Evolutionary conservation across 495 filamentous ascomycete species (phyloP).

Genomic region (Halenospora varia): DNA sequence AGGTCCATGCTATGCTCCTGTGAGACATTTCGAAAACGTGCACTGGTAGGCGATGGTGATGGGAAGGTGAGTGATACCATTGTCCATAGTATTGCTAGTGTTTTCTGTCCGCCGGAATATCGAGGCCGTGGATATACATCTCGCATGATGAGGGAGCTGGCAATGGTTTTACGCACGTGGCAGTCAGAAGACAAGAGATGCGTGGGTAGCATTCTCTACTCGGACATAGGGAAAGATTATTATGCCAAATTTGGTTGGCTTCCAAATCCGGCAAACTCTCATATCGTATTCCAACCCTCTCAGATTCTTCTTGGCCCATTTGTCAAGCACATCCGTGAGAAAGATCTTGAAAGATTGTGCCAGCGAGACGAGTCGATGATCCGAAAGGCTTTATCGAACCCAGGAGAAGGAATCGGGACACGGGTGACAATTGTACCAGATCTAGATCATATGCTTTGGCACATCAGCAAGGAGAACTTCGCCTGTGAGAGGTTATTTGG

Average conservation of each 20-base stretch:
- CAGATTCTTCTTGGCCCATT: neutral
- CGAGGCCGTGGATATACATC: constrained; percentile 74
- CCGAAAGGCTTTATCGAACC: constrained; percentile 29
- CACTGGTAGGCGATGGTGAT: constrained; percentile 21
- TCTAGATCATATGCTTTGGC: constrained; percentile 73
- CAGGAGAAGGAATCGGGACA: constrained; percentile 27
- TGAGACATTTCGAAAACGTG: constrained; percentile 72
- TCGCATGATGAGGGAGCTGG: constrained; percentile 53
- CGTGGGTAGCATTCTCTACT: constrained; percentile 61
- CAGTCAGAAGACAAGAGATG: constrained; percentile 43
- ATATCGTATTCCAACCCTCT: constrained; percentile 59
- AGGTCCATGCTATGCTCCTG: constrained; percentile 72
- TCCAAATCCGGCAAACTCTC: constrained; percentile 56
- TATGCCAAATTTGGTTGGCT: constrained; percentile 80
- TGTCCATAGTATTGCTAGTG: constrained; percentile 75
- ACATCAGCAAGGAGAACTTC: constrained; percentile 82
- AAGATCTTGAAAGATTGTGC: constrained; percentile 7
- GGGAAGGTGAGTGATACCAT: constrained; percentile 53
- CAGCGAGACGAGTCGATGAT: constrained; percentile 49
- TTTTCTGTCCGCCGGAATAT: constrained; percentile 70
- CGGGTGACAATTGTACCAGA: constrained; percentile 71
- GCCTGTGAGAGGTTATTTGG: constrained; percentile 52
- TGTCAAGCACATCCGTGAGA: neutral
- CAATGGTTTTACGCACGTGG: constrained; percentile 1
- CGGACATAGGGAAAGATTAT: constrained; percentile 87